Base-by-base conservation (phyloP, 192 early-diverging fungal species). In the Coemansia sp. region DNA sequence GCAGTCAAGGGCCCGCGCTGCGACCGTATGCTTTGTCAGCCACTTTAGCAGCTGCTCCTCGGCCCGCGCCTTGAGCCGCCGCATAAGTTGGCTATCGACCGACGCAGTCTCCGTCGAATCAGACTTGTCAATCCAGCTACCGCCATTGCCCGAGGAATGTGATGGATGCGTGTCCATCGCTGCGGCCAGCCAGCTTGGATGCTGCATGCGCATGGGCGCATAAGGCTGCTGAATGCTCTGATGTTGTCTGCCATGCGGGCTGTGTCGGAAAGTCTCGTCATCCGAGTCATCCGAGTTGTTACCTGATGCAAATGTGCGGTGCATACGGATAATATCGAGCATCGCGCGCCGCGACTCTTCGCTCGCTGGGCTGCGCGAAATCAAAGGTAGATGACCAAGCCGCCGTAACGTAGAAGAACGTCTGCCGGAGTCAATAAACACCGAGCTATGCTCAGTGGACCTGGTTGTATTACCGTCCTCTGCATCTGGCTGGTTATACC, bases 401-500 rank as follows among this genome's bases (percentile, higher is more conserved):
- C 59, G 59, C 11, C 51, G 51, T 42, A 52, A 50, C 3, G 48
- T 13, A 15, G 24, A 47, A 0, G 56, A 18, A 13, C 50, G 55
- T 21, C 43, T 12, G 45, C 24, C 19, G 12, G 18, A 9, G 45
- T 21, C 13, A 14, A 4, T 21, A 34, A 15, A 23, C 12, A 15
- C 22, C 2, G 46, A 7, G 7, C 22, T 12, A 0, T 22, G 22
- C n/a, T 19, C 18, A 11, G 46, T 24, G 21, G 46, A 11, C 13
- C 22, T 15, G 22, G 7, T 44, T 12, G 4, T 44, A 10, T 25
- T 9, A 45, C 18, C 21, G 47, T 23, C 40, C 30, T 19, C 39
- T 43, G 58, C 25, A 2, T 44, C 55, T 14, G 69, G 62, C 65
- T 78, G 75, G 56, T 78, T 67, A 52, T 78, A 78, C 75, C 75